Percentiles rank a stretch among this genome's conserved stretches.
Evolutionary conservation across 164 flowering plant species (phyloP).

Genomic region (Chloranthus sessilifolius): DNA sequence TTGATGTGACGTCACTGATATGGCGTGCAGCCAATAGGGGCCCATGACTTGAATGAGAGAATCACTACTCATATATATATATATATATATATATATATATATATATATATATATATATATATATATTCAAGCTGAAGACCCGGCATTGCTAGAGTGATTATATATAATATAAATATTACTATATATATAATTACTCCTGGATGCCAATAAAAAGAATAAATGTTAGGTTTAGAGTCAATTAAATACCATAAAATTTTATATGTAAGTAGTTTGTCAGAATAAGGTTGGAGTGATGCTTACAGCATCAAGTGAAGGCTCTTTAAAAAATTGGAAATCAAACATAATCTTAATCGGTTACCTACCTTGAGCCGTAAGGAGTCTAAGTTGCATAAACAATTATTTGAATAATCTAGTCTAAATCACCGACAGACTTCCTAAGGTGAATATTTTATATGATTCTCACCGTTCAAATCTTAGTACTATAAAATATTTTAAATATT

Average conservation of each 20-base stretch:
- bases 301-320: not conserved
- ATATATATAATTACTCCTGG: not conserved
- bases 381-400: too few species aligned
- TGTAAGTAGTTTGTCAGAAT: not conserved
- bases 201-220: not conserved
- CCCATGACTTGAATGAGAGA: not conserved
- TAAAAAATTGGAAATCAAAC: not conserved
- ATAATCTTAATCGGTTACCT: too few species aligned
- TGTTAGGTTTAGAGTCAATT: not conserved
- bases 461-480: too few species aligned
- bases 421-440: too few species aligned
- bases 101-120: constrained; percentile 2
- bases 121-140: not conserved
- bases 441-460: too few species aligned
- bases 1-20: not conserved
- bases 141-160: too few species aligned
- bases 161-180: too few species aligned
- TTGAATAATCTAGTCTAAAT: too few species aligned
- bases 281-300: not conserved
- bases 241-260: not conserved
- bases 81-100: constrained; percentile 4
- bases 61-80: too few species aligned
- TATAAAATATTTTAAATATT: too few species aligned
- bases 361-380: too few species aligned
- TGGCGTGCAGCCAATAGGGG: not conserved